Percentiles rank a stretch among this genome's conserved stretches.
Evolutionary conservation across 208 protist genomes (phyloP).

Genomic region (Leishmania mexicana): DNA sequence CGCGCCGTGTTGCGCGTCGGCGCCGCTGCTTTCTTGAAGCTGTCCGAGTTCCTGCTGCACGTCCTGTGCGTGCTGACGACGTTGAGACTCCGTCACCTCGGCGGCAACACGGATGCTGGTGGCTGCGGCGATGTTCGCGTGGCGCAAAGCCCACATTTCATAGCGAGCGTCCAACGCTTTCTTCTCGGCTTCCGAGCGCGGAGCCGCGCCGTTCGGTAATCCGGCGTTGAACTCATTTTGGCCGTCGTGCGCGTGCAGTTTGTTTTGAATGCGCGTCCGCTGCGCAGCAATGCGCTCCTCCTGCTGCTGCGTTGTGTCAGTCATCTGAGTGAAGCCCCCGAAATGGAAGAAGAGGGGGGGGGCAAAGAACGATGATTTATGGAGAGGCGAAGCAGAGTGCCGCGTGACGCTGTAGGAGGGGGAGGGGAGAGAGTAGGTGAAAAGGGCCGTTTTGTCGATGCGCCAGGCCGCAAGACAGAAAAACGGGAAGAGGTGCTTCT

Average conservation of each 20-base stretch:
- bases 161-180: constrained; percentile 47
- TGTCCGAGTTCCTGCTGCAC: constrained; percentile 44
- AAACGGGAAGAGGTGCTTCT: neutral
- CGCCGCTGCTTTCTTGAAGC: constrained; percentile 59
- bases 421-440: neutral
- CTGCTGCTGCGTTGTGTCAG: constrained; percentile 29
- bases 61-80: constrained; percentile 52
- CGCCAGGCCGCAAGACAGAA: neutral
- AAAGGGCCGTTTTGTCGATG: neutral
- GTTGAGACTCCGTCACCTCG: constrained; percentile 70
- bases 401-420: neutral
- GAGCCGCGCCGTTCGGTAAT: neutral
- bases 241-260: constrained; percentile 9
- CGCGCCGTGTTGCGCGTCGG: constrained; percentile 60
- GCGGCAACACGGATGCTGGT: constrained; percentile 63
- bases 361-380: neutral
- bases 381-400: neutral
- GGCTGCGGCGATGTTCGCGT: constrained; percentile 50
- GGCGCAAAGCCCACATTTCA: constrained; percentile 49
- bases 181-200: constrained; percentile 36
- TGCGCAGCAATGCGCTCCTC: constrained; percentile 68
- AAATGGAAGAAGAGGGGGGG: neutral
- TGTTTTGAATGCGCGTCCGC: constrained; percentile 44
- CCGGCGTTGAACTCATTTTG: constrained; percentile 8
- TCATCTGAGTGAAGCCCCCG: constrained; percentile 1